Conservation (phyloP, 768 basidiomycete genomes). For the Suillus americanus region DNA sequence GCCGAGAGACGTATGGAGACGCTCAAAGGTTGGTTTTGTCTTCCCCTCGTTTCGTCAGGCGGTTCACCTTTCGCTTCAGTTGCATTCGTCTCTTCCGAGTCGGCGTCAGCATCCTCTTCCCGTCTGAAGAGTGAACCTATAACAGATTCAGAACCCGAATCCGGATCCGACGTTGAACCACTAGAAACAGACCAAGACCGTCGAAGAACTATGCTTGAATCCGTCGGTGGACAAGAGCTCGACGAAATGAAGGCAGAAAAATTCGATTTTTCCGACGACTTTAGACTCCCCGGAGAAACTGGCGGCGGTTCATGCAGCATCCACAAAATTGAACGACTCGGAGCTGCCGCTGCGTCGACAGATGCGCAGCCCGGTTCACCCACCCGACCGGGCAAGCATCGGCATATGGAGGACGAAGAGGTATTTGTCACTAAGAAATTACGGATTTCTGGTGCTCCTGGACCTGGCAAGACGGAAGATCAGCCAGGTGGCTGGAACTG, state of each 20-base stretch:
- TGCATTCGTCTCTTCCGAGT: not conserved
- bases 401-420: constrained; percentile 21
- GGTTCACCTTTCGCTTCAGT: not conserved
- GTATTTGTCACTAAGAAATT: constrained; percentile 20
- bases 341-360: not conserved
- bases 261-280: constrained; percentile 51
- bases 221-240: constrained; percentile 43
- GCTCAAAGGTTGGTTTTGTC: constrained; percentile 36
- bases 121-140: constrained; percentile 12
- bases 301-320: constrained; percentile 6
- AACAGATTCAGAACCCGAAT: constrained; percentile 33
- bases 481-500: constrained; percentile 48
- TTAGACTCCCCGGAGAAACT: constrained; percentile 37
- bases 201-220: constrained; percentile 49
- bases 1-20: constrained; percentile 59
- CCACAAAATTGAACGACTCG: not conserved
- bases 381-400: constrained; percentile 17
- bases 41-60: constrained; percentile 13
- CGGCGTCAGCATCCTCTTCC: constrained; percentile 9
- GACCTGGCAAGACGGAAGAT: constrained; percentile 36
- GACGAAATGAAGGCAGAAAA: constrained; percentile 42
- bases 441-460: constrained; percentile 6
- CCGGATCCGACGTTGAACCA: constrained; percentile 46
- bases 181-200: constrained; percentile 47
- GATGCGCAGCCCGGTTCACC: constrained; percentile 1